phyloP scores from a whole-genome alignment of 2,329 filamentous ascomycete species.

The Sporothrix pallida region DNA sequence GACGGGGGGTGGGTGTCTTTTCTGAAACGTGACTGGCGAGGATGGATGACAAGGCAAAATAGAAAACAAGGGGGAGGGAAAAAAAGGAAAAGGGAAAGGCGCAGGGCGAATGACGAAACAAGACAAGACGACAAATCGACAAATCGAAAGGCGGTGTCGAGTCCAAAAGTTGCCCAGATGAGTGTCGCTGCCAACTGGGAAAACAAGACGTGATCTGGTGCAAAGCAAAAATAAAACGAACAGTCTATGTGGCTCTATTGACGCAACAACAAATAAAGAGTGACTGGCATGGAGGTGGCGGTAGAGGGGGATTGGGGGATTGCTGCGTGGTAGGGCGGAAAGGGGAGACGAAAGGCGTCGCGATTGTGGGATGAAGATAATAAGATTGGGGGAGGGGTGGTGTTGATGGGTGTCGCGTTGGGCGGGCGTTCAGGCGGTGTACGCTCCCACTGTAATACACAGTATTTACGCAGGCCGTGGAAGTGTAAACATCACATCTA shows the following conservation, averaged over 20 bases:
- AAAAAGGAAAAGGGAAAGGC: conserved; percentile 3
- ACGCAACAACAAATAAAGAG: conserved; percentile 34
- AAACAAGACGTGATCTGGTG: background rate
- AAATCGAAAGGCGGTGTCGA: conserved; percentile 13
- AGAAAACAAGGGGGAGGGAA: conserved; percentile 19
- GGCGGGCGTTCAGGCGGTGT: conserved; percentile 14
- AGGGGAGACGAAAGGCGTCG: conserved; percentile 1
- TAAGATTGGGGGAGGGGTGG: conserved; percentile 27
- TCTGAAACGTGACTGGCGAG: conserved; percentile 29
- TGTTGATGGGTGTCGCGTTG: background rate
- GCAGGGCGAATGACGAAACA: conserved; percentile 24
- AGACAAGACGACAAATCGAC: conserved; percentile 1
- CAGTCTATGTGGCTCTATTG: background rate
- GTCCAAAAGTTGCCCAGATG: background rate
- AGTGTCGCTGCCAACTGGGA: background rate
- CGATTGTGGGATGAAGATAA: conserved; percentile 31
- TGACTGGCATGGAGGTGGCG: conserved; percentile 31
- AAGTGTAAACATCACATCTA: too few relatives aligned
- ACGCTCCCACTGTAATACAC: background rate
- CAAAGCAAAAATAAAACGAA: background rate
- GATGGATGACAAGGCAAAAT: conserved; percentile 14
- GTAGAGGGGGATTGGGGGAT: conserved; percentile 24
- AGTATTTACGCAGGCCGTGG: too few relatives aligned
- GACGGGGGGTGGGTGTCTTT: conserved; percentile 2
- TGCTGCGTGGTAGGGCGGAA: background rate